Evolutionary conservation across 208 protist genomes (phyloP), one percentile per base, ranked within the genome.

Genomic region (Angomonas deanei): DNA sequence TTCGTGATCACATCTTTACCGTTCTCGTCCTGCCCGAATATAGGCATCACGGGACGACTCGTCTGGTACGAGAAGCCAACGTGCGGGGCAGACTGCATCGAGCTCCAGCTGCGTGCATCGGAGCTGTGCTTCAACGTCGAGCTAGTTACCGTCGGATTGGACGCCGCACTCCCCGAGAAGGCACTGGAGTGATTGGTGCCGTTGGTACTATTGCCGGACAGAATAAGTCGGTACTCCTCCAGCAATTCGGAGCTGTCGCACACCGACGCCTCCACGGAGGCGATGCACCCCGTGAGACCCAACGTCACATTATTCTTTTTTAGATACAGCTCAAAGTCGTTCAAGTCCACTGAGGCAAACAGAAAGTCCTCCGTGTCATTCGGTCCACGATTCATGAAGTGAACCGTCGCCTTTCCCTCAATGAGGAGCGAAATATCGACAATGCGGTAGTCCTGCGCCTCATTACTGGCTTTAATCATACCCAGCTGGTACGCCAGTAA

Each of bases 231-330:
- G 64, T 86, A 78, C 36, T 58, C 48, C 24, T 70, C 46, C 1
- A 73, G 58, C 26, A 93, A 60, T 4, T 78, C 72, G 13, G 74
- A 76, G 4, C 64, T 58, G 1, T 83, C 83, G 26, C 78, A 56
- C 53, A 88, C 65, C 27, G 26, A 46, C 26, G 78, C 68, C 0
- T 70, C 64, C 13, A 85, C 72, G 21, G 78, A 50, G 28, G 72
- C 70, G 0, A 93, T 62, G 8, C 64, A 64, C 26, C 82, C 80
- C 21, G 73, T 80, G 19, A 89, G 32, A 54, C 89, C 84, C 56
- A 91, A 64, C 57, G 84, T 93, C 19, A 82, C 75, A 36, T 47
- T 46, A 59, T 82, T 87, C 72, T 91, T 88, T 59, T 82, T 86
- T 50, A 93, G 52, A 33, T 59, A 74, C 34, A 91, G 31, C 13